phyloP scores from a whole-genome alignment of 2,329 filamentous ascomycete genomes.

The Pyrenochaeta sp. region DNA sequence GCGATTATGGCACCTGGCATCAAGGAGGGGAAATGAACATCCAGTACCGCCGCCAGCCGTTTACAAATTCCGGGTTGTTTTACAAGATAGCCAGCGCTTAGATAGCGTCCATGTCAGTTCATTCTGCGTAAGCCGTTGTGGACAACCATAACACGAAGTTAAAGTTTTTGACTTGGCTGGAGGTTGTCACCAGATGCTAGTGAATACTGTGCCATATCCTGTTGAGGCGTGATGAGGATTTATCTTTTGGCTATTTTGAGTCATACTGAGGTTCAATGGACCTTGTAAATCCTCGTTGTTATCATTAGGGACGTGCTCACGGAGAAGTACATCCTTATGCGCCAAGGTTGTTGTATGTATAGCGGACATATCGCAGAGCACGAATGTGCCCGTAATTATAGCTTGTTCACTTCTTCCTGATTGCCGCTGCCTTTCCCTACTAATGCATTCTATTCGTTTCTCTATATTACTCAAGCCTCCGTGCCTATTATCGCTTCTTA shows the following conservation, averaged over 20 bases:
- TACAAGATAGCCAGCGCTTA: conserved; percentile 32
- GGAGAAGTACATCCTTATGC: conserved; percentile 6
- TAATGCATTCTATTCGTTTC: conserved; percentile 30
- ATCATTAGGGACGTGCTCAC: conserved; percentile 10
- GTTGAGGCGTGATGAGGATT: conserved; percentile 10
- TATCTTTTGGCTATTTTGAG: conserved; percentile 28
- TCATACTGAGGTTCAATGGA: conserved; percentile 18
- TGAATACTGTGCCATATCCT: conserved; percentile 35
- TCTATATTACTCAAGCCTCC: no score
- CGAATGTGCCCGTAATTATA: conserved; percentile 21
- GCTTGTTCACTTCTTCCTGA: conserved; percentile 16
- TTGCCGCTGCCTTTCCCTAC: conserved; percentile 13
- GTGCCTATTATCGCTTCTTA: no score
- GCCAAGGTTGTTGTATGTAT: conserved; percentile 14
- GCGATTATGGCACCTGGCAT: no score
- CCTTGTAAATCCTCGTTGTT: conserved; percentile 6
- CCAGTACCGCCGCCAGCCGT: no score
- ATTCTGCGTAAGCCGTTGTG: conserved; percentile 29
- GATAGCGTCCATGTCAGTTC: conserved; percentile 29
- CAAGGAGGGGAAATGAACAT: no score
- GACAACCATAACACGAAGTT: conserved; percentile 35
- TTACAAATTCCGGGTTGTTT: conserved; percentile 9
- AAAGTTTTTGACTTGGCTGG: conserved; percentile 18
- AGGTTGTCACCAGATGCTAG: conserved; percentile 2
- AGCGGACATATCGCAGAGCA: conserved; percentile 17